Conservation (phyloP, 1,284 basidiomycete species). For the Tranzscheliella williamsii region DNA sequence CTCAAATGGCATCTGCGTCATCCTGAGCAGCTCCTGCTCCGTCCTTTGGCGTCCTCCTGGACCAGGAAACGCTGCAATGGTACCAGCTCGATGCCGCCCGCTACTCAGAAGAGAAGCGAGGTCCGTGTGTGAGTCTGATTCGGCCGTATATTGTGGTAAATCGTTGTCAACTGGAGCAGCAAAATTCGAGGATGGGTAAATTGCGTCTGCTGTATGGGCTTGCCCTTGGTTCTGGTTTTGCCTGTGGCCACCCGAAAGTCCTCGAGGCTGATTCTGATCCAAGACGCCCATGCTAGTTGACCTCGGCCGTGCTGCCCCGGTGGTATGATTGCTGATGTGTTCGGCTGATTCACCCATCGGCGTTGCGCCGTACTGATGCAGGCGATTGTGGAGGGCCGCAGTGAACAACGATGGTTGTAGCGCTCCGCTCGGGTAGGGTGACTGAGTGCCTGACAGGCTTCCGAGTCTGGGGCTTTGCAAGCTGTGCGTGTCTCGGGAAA, state of each 20-base stretch:
- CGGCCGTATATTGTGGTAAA: too few relatives aligned
- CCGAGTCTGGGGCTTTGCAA: slow-evolving; percentile 2
- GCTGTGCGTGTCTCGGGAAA: slow-evolving; percentile 8
- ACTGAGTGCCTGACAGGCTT: slow-evolving; percentile 17
- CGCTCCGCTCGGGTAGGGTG: slow-evolving; percentile 8
- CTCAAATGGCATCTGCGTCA: slow-evolving; percentile 26
- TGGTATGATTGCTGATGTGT: neutral
- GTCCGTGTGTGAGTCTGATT: too few relatives aligned
- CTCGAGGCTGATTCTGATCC: slow-evolving; percentile 12
- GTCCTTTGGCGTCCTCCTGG: slow-evolving; percentile 47
- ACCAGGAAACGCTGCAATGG: slow-evolving; percentile 52
- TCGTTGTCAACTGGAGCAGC: too few relatives aligned
- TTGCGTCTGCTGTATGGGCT: too few relatives aligned
- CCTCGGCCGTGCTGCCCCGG: slow-evolving; percentile 8
- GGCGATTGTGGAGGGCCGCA: slow-evolving; percentile 25
- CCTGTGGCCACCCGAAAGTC: too few relatives aligned
- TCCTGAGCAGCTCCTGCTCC: slow-evolving; percentile 50
- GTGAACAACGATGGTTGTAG: slow-evolving; percentile 30
- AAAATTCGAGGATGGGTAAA: too few relatives aligned
- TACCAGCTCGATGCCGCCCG: slow-evolving; percentile 51
- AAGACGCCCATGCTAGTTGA: slow-evolving; percentile 40
- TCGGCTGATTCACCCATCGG: slow-evolving; percentile 1
- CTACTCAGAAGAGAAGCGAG: slow-evolving; percentile 9
- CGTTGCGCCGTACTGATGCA: slow-evolving; percentile 15
- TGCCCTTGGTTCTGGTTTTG: too few relatives aligned